Evolutionary conservation across 306 rosid species (phyloP), one percentile per base, ranked within the genome.

Genomic region (Parietaria judaica): DNA sequence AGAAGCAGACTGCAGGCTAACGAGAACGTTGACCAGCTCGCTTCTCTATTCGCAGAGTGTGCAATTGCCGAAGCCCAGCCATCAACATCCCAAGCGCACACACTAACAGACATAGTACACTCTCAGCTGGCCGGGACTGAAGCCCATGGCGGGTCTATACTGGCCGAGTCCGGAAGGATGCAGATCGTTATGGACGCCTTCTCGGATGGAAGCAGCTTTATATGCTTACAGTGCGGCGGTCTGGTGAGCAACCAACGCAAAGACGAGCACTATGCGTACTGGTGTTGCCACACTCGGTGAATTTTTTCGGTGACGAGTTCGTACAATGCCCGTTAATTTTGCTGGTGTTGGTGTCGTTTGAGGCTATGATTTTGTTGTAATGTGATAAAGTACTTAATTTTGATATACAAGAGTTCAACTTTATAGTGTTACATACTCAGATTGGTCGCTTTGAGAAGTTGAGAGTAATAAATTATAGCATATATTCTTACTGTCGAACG

Each of bases 161-260:
- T 94, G 63, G 97, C 88, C 7, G 94, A 94, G 78, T 80, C 77
- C 51, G 99, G 99, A 38, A 84, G 99, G 80, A 80, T 56, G 80
- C 97, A 94, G 72, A 68, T 88, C 61, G 97, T 86, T 58, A 36
- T 94, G 82, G 95, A 94, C 65, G 99, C 99, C 5, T 89, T 81
- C 76, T 79, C 97, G 14, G 99, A 94, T 47, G 99, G 99, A 64
- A 88, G 95, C 76, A 86, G 97, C 75, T 94, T 86, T 76, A 84
- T 94, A 54, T 94, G 97, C 72, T 83, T 94, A 71, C 85, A 81
- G 54, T 94, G 97, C 67, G 99, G 97, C n/a, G 99, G 97, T 41
- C 97, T 88, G 50, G 99, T 94, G 43, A 86, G 95, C 71, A 79
- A 70, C 77, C 88, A 78, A 49, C 95, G 99, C 61, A 84, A 75